Percentiles rank a stretch among this genome's conserved stretches.
These are phyloP conservation scores for Metarhizium humberi DNA, from an alignment of 2,329 filamentous ascomycete species.

Conservation along the genomic window DNA sequence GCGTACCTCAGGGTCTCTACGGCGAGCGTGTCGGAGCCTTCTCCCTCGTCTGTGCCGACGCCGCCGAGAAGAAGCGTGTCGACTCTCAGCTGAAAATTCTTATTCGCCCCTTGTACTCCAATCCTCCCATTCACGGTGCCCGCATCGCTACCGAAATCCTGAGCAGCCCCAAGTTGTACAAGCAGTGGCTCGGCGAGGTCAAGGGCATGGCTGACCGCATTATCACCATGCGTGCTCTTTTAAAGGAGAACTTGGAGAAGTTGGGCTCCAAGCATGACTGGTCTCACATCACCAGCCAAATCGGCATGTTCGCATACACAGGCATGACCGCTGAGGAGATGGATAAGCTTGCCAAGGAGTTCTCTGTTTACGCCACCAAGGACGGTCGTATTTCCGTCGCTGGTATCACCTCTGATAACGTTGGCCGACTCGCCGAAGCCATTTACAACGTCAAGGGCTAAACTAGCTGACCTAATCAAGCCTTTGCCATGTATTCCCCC, in stretches of 20 bases:
- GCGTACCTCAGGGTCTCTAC: conserved; percentile 67
- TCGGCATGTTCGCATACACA: conserved; percentile 99
- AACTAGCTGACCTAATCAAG: conserved; percentile 1
- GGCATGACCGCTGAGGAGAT: conserved; percentile 87
- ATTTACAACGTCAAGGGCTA: conserved; percentile 77
- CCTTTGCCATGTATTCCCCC: background rate
- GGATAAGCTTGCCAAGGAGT: conserved; percentile 83
- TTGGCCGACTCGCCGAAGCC: conserved; percentile 70
- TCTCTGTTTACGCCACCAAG: conserved; percentile 96
- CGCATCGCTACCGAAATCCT: conserved; percentile 90
- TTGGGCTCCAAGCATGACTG: conserved; percentile 95
- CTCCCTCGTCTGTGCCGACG: conserved; percentile 76
- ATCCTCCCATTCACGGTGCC: conserved; percentile 93
- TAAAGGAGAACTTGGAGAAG: conserved; percentile 91
- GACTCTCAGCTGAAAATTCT: conserved; percentile 98
- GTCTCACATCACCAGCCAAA: conserved; percentile 97
- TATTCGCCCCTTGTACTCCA: conserved; percentile 94
- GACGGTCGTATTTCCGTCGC: conserved; percentile 81
- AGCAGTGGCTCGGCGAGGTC: conserved; percentile 93
- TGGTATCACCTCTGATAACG: conserved; percentile 72
- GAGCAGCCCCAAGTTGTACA: conserved; percentile 72
- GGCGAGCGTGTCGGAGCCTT: conserved; percentile 97
- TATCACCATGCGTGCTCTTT: conserved; percentile 91
- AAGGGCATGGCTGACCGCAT: conserved; percentile 99
- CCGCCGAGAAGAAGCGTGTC: conserved; percentile 89